These are phyloP conservation scores for Botrytis squamosa DNA, from an alignment of 2,329 filamentous ascomycete genomes.

Conservation along the genomic window DNA sequence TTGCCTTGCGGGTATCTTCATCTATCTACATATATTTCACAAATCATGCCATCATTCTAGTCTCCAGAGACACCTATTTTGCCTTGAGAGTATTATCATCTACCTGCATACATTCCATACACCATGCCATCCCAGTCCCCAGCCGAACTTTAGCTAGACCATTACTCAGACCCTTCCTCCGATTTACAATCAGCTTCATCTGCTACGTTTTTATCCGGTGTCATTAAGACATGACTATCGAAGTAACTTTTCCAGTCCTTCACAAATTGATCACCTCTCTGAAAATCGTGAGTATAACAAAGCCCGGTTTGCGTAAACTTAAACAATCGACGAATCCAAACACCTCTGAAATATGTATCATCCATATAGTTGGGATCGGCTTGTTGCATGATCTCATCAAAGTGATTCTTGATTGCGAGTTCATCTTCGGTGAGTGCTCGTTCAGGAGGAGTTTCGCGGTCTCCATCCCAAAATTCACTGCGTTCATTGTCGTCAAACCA, in stretches of 20 bases:
- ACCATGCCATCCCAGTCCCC: too few relatives aligned
- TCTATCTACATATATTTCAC: too few relatives aligned
- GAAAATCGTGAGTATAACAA: fast-evolving
- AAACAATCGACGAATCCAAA: neutral
- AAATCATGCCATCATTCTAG: too few relatives aligned
- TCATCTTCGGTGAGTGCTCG: constrained; percentile 25
- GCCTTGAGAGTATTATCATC: too few relatives aligned
- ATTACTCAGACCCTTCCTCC: too few relatives aligned
- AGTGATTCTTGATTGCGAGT: constrained; percentile 26
- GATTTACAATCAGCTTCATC: too few relatives aligned
- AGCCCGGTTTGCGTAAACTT: neutral
- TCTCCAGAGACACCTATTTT: too few relatives aligned
- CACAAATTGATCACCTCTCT: neutral
- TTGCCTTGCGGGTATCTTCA: too few relatives aligned
- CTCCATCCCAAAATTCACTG: neutral
- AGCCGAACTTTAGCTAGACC: too few relatives aligned
- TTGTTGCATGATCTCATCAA: constrained; percentile 5
- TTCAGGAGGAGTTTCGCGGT: constrained; percentile 16
- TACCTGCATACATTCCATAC: too few relatives aligned
- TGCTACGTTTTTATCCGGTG: neutral
- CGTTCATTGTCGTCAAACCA: constrained; percentile 24
- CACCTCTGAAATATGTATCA: neutral
- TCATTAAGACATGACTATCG: neutral
- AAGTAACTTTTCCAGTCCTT: neutral
- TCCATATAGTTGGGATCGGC: neutral